Base-by-base conservation (phyloP, 805 yeast species). In the Metschnikowia gelsemii region DNA sequence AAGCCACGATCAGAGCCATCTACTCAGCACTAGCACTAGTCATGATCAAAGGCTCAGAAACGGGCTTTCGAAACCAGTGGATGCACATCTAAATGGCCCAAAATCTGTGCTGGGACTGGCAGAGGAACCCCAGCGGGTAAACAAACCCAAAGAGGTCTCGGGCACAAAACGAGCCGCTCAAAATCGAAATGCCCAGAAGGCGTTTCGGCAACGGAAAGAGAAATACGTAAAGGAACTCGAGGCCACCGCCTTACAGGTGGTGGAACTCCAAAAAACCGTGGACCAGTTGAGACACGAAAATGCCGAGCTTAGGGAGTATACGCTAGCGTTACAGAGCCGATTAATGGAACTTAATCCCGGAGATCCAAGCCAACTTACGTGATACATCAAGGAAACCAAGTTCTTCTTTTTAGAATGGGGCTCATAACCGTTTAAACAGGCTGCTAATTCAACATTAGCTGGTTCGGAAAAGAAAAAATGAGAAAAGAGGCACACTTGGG, bases 101-200 rank as follows among this genome's bases (percentile, higher is more conserved):
- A n/a, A n/a, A n/a, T n/a, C n/a, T n/a, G n/a, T n/a, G n/a, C 17
- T 5, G 25, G 7, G 17, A n/a, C 32, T n/a, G 23, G 22, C 22
- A 7, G 14, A 28, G 27, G 11, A 24, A 5, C 27, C 4, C 11
- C 5, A 24, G 4, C 17, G 11, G 5, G n/a, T n/a, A 11, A 17
- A 20, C 12, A 40, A 21, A 26, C 34, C n/a, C 17, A 39, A 35
- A 14, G 23, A 20, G 14, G 65, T 83, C 31, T 73, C 81, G 17
- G 75, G 73, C 42, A 79, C 93, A 29, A 87, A 87, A 62, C 79
- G 97, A 49, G 96, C 96, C 1, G 89, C 84, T 7, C 97, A 90
- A 64, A 90, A 90, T 68, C 73, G 97, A 57, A 82, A 79, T 46
- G 96, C 97, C 4, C 97, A 90, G 66, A 79, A 87, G 52, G 96